Evolutionary conservation across 2,329 filamentous ascomycete species (phyloP).

Genomic region (Juglanconis sp.): DNA sequence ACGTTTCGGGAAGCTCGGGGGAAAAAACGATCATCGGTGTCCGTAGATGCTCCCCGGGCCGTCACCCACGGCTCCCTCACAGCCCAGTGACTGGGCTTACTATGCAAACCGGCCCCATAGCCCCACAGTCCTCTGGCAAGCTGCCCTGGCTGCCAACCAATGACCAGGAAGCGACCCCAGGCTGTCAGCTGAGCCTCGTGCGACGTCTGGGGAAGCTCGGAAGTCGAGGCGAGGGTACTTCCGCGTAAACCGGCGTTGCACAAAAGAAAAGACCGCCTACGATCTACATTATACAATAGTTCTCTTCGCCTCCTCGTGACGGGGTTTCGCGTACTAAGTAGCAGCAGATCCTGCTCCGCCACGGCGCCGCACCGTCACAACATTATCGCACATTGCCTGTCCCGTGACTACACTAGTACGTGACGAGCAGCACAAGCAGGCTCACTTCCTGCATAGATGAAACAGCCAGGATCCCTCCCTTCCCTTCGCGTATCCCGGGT

Average conservation of each 20-base stretch:
- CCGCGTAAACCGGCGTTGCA: background rate
- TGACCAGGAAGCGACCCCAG: background rate
- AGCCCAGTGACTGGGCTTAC: too few relatives aligned
- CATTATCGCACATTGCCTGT: too few relatives aligned
- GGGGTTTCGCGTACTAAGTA: too few relatives aligned
- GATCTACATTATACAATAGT: background rate
- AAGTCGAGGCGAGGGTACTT: background rate
- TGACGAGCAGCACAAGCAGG: too few relatives aligned
- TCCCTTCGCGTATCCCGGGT: background rate
- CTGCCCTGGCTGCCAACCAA: background rate
- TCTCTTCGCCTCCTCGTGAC: background rate
- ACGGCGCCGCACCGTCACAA: background rate
- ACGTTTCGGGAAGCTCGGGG: conserved; percentile 6
- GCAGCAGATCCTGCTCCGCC: background rate
- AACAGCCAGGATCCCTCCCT: background rate
- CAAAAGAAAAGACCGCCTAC: background rate
- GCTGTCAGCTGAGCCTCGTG: background rate
- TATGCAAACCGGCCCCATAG: background rate
- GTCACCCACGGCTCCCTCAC: background rate
- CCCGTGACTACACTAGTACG: too few relatives aligned
- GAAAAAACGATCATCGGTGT: conserved; percentile 8
- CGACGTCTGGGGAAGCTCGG: background rate
- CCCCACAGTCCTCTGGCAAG: background rate
- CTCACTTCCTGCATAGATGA: background rate
- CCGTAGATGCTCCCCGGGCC: background rate